phyloP scores from a whole-genome alignment of 2,329 filamentous ascomycete genomes.

The Aureobasidium sp. region DNA sequence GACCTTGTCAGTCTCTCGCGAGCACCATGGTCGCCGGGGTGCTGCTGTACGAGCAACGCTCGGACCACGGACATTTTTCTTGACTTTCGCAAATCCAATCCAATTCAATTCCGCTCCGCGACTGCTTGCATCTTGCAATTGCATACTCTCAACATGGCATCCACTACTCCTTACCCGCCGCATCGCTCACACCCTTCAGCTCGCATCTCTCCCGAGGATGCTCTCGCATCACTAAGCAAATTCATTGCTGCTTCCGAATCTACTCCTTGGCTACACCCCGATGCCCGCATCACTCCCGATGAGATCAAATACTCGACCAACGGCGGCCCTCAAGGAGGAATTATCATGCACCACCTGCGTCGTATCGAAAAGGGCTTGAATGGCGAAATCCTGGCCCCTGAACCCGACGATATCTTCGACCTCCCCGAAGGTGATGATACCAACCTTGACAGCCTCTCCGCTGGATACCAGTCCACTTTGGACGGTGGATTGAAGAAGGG shows the following conservation, averaged over 20 bases:
- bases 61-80: conserved; percentile 5
- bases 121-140: neutral
- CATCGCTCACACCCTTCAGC: conserved; percentile 27
- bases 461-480: conserved; percentile 13
- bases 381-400: conserved; percentile 44
- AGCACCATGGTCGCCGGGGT: neutral
- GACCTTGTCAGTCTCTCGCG: neutral
- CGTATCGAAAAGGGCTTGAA: conserved; percentile 47
- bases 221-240: conserved; percentile 31
- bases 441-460: neutral
- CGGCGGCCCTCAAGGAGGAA: conserved; percentile 38
- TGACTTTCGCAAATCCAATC: neutral
- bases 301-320: conserved; percentile 38
- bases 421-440: neutral
- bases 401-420: conserved; percentile 23
- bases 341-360: conserved; percentile 47
- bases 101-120: conserved; percentile 1
- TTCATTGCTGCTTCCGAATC: conserved; percentile 36
- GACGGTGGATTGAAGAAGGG: conserved; percentile 17
- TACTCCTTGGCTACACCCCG: conserved; percentile 43
- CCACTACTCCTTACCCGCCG: conserved; percentile 29
- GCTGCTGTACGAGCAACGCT: neutral
- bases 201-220: conserved; percentile 29
- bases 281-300: conserved; percentile 37
- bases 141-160: conserved; percentile 12